Conservation (phyloP, 768 basidiomycete species). For the Chlorophyllum brunneum region DNA sequence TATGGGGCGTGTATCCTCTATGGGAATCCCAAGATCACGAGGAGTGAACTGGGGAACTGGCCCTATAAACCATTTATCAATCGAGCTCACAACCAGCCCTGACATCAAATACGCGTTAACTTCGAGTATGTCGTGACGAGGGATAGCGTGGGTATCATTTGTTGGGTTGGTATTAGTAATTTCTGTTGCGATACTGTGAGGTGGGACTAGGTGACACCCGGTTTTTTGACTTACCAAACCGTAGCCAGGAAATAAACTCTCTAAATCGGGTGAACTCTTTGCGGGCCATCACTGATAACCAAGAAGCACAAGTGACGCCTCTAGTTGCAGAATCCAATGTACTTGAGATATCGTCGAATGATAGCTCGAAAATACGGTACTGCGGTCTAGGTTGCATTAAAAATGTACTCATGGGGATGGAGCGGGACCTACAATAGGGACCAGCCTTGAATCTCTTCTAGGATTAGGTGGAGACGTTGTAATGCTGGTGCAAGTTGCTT, state of each 20-base stretch:
- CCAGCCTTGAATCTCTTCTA: slow-evolving; percentile 82
- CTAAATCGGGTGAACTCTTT: slow-evolving; percentile 69
- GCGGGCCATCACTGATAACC: slow-evolving; percentile 65
- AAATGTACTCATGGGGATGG: neutral
- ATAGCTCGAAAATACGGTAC: slow-evolving; percentile 60
- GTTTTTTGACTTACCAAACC: slow-evolving; percentile 63
- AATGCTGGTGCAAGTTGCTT: slow-evolving; percentile 68
- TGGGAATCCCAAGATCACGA: slow-evolving; percentile 44
- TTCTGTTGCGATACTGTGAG: slow-evolving; percentile 27
- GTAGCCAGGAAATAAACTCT: slow-evolving; percentile 76
- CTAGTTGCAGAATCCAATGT: slow-evolving; percentile 51
- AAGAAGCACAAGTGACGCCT: slow-evolving; percentile 60
- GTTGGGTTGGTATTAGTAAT: slow-evolving; percentile 48
- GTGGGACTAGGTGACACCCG: neutral
- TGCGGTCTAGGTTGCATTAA: slow-evolving; percentile 15
- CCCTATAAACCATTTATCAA: slow-evolving; percentile 81
- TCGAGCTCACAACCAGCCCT: slow-evolving; percentile 61
- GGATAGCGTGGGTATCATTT: slow-evolving; percentile 43
- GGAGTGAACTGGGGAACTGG: slow-evolving; percentile 49
- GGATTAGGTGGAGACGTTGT: slow-evolving; percentile 70
- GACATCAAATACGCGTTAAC: slow-evolving; percentile 77
- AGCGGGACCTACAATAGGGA: slow-evolving; percentile 50
- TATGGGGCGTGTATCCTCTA: slow-evolving; percentile 29
- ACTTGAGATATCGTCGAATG: slow-evolving; percentile 42
- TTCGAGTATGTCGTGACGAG: slow-evolving; percentile 72